These are phyloP conservation scores for Flaveria sonorensis DNA, from an alignment of 129 eudicot species.

Conservation along the genomic window DNA sequence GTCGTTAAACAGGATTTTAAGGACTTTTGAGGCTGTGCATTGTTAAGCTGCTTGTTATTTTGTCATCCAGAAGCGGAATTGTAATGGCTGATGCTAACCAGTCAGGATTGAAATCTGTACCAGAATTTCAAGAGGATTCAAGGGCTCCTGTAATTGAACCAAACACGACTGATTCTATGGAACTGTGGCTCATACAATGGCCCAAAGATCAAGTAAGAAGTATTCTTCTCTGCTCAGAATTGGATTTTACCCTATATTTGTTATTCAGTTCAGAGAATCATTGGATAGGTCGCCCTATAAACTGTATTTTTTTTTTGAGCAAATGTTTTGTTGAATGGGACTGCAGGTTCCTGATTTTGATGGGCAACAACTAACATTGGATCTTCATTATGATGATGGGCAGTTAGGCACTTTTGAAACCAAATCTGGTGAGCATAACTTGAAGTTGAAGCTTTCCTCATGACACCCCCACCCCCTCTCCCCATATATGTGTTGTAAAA, in stretches of 20 bases:
- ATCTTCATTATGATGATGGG: conserved; percentile 52
- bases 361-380: conserved; percentile 56
- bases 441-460: not conserved
- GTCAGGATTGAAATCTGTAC: conserved; percentile 39
- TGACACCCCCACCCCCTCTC: not conserved
- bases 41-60: not conserved
- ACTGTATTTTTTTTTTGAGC: conserved; percentile 17
- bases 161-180: conserved; percentile 52
- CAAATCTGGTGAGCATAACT: conserved; percentile 53
- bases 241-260: conserved; percentile 4
- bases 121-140: conserved; percentile 54
- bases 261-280: not conserved
- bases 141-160: conserved; percentile 54
- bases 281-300: not conserved
- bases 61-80: conserved; percentile 17
- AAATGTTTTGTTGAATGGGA: conserved; percentile 16
- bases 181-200: conserved; percentile 80
- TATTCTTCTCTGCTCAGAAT: not conserved
- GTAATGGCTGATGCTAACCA: conserved; percentile 44
- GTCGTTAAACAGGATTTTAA: too few relatives aligned
- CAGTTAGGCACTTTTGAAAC: conserved; percentile 58
- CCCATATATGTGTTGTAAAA: not conserved
- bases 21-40: too few relatives aligned
- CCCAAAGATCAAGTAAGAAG: conserved; percentile 54
- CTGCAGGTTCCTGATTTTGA: conserved; percentile 66